A percentile compares a stretch with the other conserved stretches of the same genome.
phyloP scores from a whole-genome alignment of 1,284 basidiomycete species.

The Pseudozyma sp. region DNA sequence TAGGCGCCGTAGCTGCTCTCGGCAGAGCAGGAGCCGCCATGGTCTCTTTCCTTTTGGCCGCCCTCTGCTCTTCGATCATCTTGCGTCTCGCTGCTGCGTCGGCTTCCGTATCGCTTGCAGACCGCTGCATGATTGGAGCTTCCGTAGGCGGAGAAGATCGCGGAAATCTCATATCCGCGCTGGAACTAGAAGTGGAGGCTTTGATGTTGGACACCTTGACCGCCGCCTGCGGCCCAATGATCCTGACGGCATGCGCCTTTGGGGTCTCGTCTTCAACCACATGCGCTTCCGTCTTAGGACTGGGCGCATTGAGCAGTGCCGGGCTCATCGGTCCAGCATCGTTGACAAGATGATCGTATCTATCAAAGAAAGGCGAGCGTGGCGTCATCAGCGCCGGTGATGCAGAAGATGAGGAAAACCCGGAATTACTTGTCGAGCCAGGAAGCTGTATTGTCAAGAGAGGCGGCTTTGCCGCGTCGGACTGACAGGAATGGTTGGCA shows the following conservation, averaged over 20 bases:
- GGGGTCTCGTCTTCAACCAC: constrained; percentile 28
- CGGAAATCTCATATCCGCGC: background rate
- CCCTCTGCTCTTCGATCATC: constrained; percentile 55
- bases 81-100: constrained; percentile 39
- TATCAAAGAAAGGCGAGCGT: constrained; percentile 53
- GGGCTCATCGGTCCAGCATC: constrained; percentile 35
- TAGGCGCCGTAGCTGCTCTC: constrained; percentile 18
- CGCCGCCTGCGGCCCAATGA: constrained; percentile 29
- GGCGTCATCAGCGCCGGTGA: constrained; percentile 23
- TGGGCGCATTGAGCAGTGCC: constrained; percentile 12
- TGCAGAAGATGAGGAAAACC: constrained; percentile 13
- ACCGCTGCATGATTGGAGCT: constrained; percentile 22
- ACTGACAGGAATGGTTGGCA: constrained; percentile 43
- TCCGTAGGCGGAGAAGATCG: constrained; percentile 6
- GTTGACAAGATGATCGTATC: constrained; percentile 34
- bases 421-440: constrained; percentile 16
- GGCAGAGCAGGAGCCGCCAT: constrained; percentile 31
- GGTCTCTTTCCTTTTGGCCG: constrained; percentile 40
- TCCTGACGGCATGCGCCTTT: constrained; percentile 36
- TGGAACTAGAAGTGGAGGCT: background rate
- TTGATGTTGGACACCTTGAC: constrained; percentile 22
- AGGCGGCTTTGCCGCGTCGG: constrained; percentile 18
- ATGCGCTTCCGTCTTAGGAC: background rate
- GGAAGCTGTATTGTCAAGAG: constrained; percentile 38
- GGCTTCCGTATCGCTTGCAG: constrained; percentile 21